phyloP scores from a whole-genome alignment of 495 filamentous ascomycete genomes.

The Daldinia childiae region DNA sequence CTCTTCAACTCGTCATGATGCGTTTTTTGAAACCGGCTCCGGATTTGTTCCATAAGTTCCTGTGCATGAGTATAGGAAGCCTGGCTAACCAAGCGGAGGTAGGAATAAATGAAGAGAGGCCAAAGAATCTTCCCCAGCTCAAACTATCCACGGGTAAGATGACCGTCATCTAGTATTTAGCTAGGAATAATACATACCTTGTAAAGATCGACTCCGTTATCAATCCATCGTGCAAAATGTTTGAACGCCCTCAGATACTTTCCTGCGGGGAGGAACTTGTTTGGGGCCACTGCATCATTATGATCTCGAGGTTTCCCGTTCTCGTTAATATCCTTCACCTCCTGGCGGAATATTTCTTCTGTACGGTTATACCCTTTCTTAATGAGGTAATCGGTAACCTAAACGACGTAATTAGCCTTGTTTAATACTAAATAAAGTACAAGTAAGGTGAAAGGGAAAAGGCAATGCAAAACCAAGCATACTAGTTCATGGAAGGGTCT shows the following conservation, averaged over 20 bases:
- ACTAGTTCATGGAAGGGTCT: background rate
- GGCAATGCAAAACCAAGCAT: background rate
- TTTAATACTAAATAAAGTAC: background rate
- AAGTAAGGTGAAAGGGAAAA: background rate
- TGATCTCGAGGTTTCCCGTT: slow-evolving; percentile 40
- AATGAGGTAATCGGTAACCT: slow-evolving; percentile 95
- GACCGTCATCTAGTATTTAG: background rate
- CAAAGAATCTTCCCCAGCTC: slow-evolving; percentile 86
- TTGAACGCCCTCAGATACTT: slow-evolving; percentile 80
- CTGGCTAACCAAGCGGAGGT: slow-evolving; percentile 80
- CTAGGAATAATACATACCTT: slow-evolving; percentile 65
- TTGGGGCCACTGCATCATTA: slow-evolving; percentile 23
- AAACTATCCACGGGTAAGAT: slow-evolving; percentile 64
- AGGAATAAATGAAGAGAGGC: slow-evolving; percentile 95
- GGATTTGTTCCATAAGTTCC: slow-evolving; percentile 73
- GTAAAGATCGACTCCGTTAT: slow-evolving; percentile 90
- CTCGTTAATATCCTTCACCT: slow-evolving; percentile 67
- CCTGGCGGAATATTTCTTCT: slow-evolving; percentile 90
- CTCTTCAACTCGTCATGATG: slow-evolving; percentile 79
- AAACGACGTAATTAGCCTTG: background rate
- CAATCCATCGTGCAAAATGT: slow-evolving; percentile 80
- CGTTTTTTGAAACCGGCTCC: slow-evolving; percentile 72
- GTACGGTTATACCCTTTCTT: slow-evolving; percentile 96
- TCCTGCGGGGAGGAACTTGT: slow-evolving; percentile 41
- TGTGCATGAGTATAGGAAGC: slow-evolving; percentile 74